Conservation (phyloP, 805 yeast species). For the Candida orba region DNA sequence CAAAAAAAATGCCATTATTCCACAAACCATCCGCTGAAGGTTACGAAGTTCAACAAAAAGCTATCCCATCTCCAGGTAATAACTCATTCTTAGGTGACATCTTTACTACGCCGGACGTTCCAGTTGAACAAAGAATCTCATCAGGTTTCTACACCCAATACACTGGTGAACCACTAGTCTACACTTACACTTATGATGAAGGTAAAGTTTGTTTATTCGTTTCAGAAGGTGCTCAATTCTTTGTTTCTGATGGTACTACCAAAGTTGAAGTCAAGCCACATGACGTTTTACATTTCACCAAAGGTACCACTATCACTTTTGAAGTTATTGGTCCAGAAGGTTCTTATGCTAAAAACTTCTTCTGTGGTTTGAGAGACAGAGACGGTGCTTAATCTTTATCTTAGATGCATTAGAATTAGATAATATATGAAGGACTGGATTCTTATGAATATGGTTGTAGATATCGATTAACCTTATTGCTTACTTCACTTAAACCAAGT, state of each 20-base stretch:
- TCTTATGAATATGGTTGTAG: neutral
- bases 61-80: slow-evolving; percentile 56
- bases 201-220: slow-evolving; percentile 64
- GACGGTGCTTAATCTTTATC: slow-evolving; percentile 21
- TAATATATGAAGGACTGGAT: slow-evolving; percentile 1
- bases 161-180: slow-evolving; percentile 61
- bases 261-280: slow-evolving; percentile 53
- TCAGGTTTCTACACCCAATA: slow-evolving; percentile 69
- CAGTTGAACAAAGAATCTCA: slow-evolving; percentile 50
- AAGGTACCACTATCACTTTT: slow-evolving; percentile 63
- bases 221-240: slow-evolving; percentile 49
- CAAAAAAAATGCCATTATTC: slow-evolving; percentile 30
- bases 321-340: slow-evolving; percentile 42
- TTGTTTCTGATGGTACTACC: slow-evolving; percentile 55
- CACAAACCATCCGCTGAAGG: slow-evolving; percentile 48
- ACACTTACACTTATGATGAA: slow-evolving; percentile 60
- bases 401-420: neutral
- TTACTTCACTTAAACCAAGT: too few species aligned
- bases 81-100: slow-evolving; percentile 65
- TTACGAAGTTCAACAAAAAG: slow-evolving; percentile 46
- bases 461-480: too few species aligned
- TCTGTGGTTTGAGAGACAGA: slow-evolving; percentile 52
- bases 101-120: slow-evolving; percentile 55
- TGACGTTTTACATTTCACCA: slow-evolving; percentile 60
- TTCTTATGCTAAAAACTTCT: slow-evolving; percentile 54